phyloP scores from a whole-genome alignment of 805 yeast genomes.

The Candida parachauliodes region DNA sequence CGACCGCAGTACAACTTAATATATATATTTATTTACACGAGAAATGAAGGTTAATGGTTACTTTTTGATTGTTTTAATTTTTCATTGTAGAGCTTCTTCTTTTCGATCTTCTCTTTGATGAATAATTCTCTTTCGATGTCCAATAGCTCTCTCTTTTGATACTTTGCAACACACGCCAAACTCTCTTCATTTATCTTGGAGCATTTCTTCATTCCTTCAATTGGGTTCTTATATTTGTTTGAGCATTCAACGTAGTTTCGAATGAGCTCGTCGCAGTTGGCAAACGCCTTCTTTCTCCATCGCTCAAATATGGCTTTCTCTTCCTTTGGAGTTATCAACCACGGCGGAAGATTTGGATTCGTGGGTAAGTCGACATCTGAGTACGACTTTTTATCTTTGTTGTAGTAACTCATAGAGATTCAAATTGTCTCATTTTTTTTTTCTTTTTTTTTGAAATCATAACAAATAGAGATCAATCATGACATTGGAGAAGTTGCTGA shows the following conservation, averaged over 20 bases:
- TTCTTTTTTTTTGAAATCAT: not conserved
- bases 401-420: slow-evolving; percentile 22
- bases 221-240: slow-evolving; percentile 48
- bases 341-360: slow-evolving; percentile 55
- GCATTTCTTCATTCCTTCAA: slow-evolving; percentile 67
- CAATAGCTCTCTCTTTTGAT: slow-evolving; percentile 59
- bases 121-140: slow-evolving; percentile 67
- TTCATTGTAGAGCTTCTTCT: slow-evolving; percentile 12
- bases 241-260: slow-evolving; percentile 69
- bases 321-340: slow-evolving; percentile 76
- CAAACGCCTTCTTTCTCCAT: slow-evolving; percentile 66
- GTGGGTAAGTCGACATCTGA: slow-evolving; percentile 37
- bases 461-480: too few species aligned
- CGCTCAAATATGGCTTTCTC: slow-evolving; percentile 69
- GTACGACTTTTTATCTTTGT: slow-evolving; percentile 26
- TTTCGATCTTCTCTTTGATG: slow-evolving; percentile 50
- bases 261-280: slow-evolving; percentile 64
- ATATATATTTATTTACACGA: not conserved
- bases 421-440: slow-evolving; percentile 1
- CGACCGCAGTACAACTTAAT: not conserved
- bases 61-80: slow-evolving; percentile 6
- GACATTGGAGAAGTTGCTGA: slow-evolving; percentile 9
- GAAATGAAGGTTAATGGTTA: too few species aligned
- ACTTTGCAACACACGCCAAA: slow-evolving; percentile 58
- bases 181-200: slow-evolving; percentile 53